phyloP scores from a whole-genome alignment of 2,329 filamentous ascomycete species.

The Neoarthrinium moseri region DNA sequence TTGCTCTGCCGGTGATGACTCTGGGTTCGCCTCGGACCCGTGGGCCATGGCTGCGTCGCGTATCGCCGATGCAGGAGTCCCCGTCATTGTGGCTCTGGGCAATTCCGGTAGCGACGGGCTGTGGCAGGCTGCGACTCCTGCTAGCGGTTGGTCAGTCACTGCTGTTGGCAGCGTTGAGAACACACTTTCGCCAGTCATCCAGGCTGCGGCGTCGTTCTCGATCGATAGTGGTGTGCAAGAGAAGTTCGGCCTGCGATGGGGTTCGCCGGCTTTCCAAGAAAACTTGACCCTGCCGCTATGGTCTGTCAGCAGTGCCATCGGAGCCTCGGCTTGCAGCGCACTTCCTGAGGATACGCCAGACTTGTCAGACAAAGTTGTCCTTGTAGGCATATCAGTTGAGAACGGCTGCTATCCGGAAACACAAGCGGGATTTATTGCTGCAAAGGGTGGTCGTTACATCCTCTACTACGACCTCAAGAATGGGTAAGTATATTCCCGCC shows the following conservation, averaged over 20 bases:
- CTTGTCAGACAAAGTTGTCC: conserved; percentile 37
- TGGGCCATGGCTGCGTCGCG: conserved; percentile 23
- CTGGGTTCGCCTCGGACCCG: conserved; percentile 25
- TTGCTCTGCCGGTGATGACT: conserved; percentile 22
- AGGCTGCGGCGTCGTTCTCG: conserved; percentile 15
- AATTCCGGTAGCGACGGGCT: conserved; percentile 23
- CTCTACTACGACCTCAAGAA: conserved; percentile 31
- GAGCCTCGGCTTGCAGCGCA: conserved; percentile 32
- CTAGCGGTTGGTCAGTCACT: conserved; percentile 21
- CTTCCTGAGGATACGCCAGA: conserved; percentile 36
- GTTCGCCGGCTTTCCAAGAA: not conserved
- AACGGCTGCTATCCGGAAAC: conserved; percentile 32
- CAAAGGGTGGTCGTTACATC: conserved; percentile 38
- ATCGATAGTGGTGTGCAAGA: conserved; percentile 6
- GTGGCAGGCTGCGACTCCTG: conserved; percentile 20
- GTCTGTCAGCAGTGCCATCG: conserved; percentile 13
- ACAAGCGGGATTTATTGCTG: conserved; percentile 37
- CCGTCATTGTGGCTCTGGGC: conserved; percentile 23
- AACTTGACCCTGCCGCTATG: not conserved
- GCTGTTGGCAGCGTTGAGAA: conserved; percentile 24
- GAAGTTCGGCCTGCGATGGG: not conserved
- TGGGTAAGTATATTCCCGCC: not conserved
- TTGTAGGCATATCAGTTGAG: conserved; percentile 28
- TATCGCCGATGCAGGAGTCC: conserved; percentile 27
- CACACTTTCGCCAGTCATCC: conserved; percentile 12